Evolutionary conservation across 129 eudicot species (phyloP), one percentile per base, ranked within the genome.

Genomic region (Arctium lappa): DNA sequence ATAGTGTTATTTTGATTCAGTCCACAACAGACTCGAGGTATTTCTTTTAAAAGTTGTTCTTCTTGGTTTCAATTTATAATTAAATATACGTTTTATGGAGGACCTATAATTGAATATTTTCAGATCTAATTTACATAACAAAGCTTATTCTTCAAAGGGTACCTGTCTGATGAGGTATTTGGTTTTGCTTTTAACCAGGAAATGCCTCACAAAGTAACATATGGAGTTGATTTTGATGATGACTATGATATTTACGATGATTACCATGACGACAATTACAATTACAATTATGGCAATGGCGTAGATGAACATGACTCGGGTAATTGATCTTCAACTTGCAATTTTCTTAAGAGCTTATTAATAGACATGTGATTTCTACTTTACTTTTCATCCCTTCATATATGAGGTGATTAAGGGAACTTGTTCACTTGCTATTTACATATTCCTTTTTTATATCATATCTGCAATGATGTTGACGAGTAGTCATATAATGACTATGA

Each of bases 131-230:
- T 7, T 66, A 65, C 33, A 66, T 66, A 18, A 22, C 22, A 69
- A 69, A 30, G 46, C 75, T 69, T 79, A 69, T 31, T 69, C 22
- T 69, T 13, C 18, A 46, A 66, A 29, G 9, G 40, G 29, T 39
- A 38, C 31, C 32, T 66, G 27, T 27, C 72, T 76, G 66, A 76
- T 69, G 30, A 72, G 79, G 74, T 39, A 38, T 30, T 72, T 39
- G 78, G 71, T 12, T 79, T 73, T 62, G 6, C 16, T 42, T 62
- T 22, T 29, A 65, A 84, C 80, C 75, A 84, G 87, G 48, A 84
- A 63, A 95, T 95, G 99, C 95, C 99, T 83, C 97, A 92, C 34
- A 95, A 95, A 89, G 87, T 85, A 44, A 74, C 77, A 36, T 86
- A 87, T 82, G 94, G 94, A 83, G 83, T 87, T 76, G 93, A 91